Evolutionary conservation across 371 early-diverging fungal species (phyloP).

Genomic region (Lichtheimia ornata): DNA sequence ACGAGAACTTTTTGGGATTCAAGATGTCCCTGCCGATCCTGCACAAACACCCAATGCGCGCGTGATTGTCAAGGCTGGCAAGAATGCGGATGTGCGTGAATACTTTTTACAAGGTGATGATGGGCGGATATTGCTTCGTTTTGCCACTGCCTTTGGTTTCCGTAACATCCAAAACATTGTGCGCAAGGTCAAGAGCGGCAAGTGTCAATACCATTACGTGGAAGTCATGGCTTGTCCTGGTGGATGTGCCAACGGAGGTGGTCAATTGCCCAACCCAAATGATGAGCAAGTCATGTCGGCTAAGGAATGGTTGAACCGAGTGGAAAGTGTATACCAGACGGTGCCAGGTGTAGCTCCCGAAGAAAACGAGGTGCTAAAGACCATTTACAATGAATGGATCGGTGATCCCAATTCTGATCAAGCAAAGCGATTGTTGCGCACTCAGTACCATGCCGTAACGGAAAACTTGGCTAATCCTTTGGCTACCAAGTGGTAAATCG

Average conservation of each 20-base stretch:
- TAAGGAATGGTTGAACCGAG: constrained; percentile 63
- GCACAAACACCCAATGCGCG: constrained; percentile 15
- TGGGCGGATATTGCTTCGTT: constrained; percentile 61
- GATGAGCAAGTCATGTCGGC: constrained; percentile 46
- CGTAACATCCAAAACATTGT: constrained; percentile 95
- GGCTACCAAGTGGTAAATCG: constrained; percentile 72
- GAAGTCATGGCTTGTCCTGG: constrained; percentile 98
- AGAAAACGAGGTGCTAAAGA: constrained; percentile 52
- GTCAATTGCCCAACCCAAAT: constrained; percentile 65
- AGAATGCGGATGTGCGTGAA: constrained; percentile 86
- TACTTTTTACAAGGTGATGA: constrained; percentile 53
- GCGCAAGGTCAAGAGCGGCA: constrained; percentile 77
- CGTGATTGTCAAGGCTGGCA: constrained; percentile 63
- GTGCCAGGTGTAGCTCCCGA: constrained; percentile 56
- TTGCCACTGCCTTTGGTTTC: constrained; percentile 93
- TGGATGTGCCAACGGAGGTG: constrained; percentile 91
- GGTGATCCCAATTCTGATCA: constrained; percentile 38
- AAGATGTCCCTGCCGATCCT: constrained; percentile 44
- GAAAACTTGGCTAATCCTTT: constrained; percentile 63
- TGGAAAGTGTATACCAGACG: constrained; percentile 59
- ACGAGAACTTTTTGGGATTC: constrained; percentile 69
- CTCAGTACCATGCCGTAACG: constrained; percentile 78
- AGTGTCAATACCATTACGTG: constrained; percentile 81
- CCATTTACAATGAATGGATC: constrained; percentile 62
- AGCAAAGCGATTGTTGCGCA: constrained; percentile 64